Evolutionary conservation across 192 early-diverging fungal genomes (phyloP).

Genomic region (Coemansia biformis): DNA sequence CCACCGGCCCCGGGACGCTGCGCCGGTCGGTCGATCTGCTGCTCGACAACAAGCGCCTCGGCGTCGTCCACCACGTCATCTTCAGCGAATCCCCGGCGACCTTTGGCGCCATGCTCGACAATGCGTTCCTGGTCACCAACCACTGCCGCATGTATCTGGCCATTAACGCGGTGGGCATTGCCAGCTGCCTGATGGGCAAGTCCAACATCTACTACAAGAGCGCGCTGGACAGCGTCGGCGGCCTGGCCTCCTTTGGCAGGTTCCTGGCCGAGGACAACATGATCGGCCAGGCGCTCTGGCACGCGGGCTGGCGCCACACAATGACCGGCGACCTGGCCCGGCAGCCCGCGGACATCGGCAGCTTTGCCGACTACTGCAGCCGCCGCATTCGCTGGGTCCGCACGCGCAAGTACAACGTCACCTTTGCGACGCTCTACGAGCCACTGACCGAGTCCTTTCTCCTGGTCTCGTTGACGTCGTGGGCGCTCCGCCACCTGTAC

Average conservation of each 20-base stretch:
- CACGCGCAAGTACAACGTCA: constrained; percentile 88
- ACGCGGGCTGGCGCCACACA: constrained; percentile 67
- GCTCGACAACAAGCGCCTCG: constrained; percentile 61
- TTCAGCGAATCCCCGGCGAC: constrained; percentile 67
- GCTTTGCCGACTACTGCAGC: constrained; percentile 73
- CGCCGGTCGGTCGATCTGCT: constrained; percentile 78
- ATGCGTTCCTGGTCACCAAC: constrained; percentile 78
- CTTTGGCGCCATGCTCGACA: constrained; percentile 79
- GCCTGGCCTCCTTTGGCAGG: constrained; percentile 77
- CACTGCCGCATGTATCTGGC: constrained; percentile 95
- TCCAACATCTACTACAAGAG: constrained; percentile 86
- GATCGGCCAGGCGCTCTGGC: constrained; percentile 81
- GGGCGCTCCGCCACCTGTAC: constrained; percentile 58
- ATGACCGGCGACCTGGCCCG: constrained; percentile 85
- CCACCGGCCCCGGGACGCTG: constrained; percentile 68
- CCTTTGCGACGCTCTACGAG: constrained; percentile 81
- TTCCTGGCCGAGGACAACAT: constrained; percentile 96
- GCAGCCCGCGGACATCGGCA: constrained; percentile 73
- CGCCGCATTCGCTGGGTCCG: constrained; percentile 90
- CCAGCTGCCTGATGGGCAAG: constrained; percentile 91
- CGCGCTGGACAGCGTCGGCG: constrained; percentile 73
- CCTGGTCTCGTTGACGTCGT: constrained; percentile 66
- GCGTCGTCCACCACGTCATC: constrained; percentile 93
- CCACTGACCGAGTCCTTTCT: constrained; percentile 89
- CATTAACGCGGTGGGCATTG: constrained; percentile 80